These are phyloP conservation scores for Platanus orientalis DNA, from an alignment of 164 flowering plant species.

Conservation along the genomic window DNA sequence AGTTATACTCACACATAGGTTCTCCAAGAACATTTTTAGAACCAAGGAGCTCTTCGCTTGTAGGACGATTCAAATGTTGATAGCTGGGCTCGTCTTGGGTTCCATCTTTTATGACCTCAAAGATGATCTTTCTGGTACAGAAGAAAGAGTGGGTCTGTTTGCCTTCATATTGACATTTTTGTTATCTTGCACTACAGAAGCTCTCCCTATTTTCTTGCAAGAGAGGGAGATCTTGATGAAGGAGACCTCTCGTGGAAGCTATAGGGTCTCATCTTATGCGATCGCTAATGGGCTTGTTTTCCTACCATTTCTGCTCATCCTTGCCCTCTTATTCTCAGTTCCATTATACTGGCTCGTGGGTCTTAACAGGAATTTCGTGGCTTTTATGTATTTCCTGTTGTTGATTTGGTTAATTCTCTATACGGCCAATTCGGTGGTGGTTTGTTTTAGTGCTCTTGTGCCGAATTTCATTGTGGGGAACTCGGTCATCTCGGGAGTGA, in stretches of 20 bases:
- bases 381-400: slow-evolving; percentile 61
- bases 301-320: slow-evolving; percentile 74
- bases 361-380: slow-evolving; percentile 40
- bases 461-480: slow-evolving; percentile 95
- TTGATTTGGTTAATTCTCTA: slow-evolving; percentile 78
- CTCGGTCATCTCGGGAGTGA: slow-evolving; percentile 78
- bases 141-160: slow-evolving; percentile 77
- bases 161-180: slow-evolving; percentile 84
- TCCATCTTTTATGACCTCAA: slow-evolving; percentile 64
- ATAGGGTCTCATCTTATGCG: slow-evolving; percentile 83
- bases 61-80: slow-evolving; percentile 67
- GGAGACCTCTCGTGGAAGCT: slow-evolving; percentile 85
- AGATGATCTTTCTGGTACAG: slow-evolving; percentile 52
- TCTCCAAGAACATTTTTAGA: slow-evolving; percentile 67
- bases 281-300: slow-evolving; percentile 85
- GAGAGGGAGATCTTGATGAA: slow-evolving; percentile 89
- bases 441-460: slow-evolving; percentile 88
- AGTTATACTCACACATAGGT: slow-evolving; percentile 58
- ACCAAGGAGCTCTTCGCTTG: slow-evolving; percentile 77
- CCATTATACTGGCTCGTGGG: slow-evolving; percentile 96
- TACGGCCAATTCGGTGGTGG: slow-evolving; percentile 92
- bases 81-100: slow-evolving; percentile 74
- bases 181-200: slow-evolving; percentile 77
- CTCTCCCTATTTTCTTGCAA: slow-evolving; percentile 87
- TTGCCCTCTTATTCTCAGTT: slow-evolving; percentile 57